Base-by-base conservation (phyloP, 2,329 filamentous ascomycete genomes). In the Diaporthe caulivora region DNA sequence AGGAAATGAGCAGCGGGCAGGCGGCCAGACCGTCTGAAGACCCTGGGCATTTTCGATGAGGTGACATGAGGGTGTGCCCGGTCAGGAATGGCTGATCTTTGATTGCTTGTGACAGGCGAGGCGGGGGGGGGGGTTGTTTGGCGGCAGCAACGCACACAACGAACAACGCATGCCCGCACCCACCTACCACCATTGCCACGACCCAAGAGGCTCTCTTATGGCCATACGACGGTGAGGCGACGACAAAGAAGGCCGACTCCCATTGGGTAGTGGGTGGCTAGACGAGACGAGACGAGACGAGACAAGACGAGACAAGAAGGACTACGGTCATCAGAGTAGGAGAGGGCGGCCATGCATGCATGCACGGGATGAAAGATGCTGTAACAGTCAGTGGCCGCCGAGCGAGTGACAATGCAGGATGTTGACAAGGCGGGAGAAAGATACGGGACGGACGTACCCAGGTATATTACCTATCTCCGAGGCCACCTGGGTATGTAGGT, bases 201-300 rank as follows among this genome's bases (percentile, higher is more conserved):
- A 37, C 44, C 21, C 68, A 54, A 60, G 44, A 53, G n/a, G 31
- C 40, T 29, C 40, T 29, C 68, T n/a, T 54, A 40, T 60, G 29
- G 42, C 47, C 47, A 21, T 26, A 21, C 34, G 57, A 47, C 47
- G 55, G 55, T 62, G 47, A 62, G 57, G 29, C 55, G 53, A 34
- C 34, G n/a, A 67, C 62, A 71, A 71, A 60, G 69, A 60, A 44
- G 55, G 34, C 18, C 31, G 69, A 34, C 17, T 62, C 47, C 47
- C 44, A 71, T 71, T 71, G 55, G 55, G 44, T 71, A 24, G 69
- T 40, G 31, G 31, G 29, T 60, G 55, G 44, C 47, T 18, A 13
- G 47, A 53, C 13, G 47, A 49, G 47, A 13, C 37, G 37, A 40
- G 37, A 13, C 37, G 37, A 40, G 37, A 51, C 47, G 34, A 67